A percentile compares a stretch with the other conserved stretches of the same genome.
These are phyloP conservation scores for Phoma herbarum DNA, from an alignment of 2,329 filamentous ascomycete species.

Conservation along the genomic window DNA sequence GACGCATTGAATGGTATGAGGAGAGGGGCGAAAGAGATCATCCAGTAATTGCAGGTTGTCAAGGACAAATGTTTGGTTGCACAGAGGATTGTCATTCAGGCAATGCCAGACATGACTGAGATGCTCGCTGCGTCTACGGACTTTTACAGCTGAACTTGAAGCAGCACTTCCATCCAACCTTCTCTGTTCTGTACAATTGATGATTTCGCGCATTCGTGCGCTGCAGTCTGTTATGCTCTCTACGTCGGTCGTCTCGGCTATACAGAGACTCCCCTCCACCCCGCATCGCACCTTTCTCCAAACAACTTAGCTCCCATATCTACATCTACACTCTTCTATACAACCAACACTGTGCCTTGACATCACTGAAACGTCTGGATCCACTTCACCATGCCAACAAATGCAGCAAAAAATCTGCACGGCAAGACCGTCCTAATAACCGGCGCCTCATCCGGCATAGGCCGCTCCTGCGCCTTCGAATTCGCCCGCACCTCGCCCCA, in stretches of 20 bases:
- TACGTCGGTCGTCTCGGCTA: background rate
- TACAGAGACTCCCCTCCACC: background rate
- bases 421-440: constrained; percentile 93
- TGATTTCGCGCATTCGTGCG: background rate
- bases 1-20: background rate
- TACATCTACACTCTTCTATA: background rate
- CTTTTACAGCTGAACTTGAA: background rate
- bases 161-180: background rate
- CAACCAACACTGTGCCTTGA: background rate
- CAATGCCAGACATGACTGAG: background rate
- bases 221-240: background rate
- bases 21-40: background rate
- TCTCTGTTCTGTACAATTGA: background rate
- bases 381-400: constrained; percentile 15
- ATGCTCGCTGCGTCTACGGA: background rate
- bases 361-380: background rate
- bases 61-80: background rate
- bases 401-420: constrained; percentile 74
- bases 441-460: constrained; percentile 91
- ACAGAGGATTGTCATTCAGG: background rate
- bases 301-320: constrained; percentile 2
- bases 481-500: constrained; percentile 84
- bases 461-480: constrained; percentile 79
- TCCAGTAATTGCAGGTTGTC: background rate
- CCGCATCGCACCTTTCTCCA: constrained; percentile 12